phyloP scores from a whole-genome alignment of 202 grass and related monocot genomes.

The Dendrocalamus latiflorus region DNA sequence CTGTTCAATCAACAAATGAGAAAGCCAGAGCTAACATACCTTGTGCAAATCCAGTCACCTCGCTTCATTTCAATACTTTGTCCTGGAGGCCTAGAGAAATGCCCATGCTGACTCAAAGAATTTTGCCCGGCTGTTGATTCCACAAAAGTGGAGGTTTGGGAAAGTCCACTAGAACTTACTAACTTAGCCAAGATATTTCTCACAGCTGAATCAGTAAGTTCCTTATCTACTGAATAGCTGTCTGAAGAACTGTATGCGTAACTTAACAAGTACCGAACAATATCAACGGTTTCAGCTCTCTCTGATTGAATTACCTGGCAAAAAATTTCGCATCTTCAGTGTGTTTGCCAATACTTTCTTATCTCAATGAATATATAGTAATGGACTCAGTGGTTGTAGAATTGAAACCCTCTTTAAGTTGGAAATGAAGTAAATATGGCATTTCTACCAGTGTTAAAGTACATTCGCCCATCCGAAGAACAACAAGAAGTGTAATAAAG shows the following conservation, averaged over 20 bases:
- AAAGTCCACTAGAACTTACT: constrained; percentile 39
- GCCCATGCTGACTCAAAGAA: constrained; percentile 35
- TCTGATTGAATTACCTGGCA: constrained; percentile 47
- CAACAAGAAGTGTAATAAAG: background rate
- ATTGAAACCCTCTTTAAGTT: background rate
- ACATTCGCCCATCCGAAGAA: background rate
- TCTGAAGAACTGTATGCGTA: constrained; percentile 44
- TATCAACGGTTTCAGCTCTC: constrained; percentile 71
- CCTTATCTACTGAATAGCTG: constrained; percentile 37
- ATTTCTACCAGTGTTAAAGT: background rate
- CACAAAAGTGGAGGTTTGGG: constrained; percentile 13
- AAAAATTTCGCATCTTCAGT: constrained; percentile 10
- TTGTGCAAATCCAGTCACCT: constrained; percentile 91
- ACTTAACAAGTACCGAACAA: constrained; percentile 81
- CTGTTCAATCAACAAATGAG: constrained; percentile 2
- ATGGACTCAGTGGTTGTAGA: background rate
- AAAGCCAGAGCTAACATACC: constrained; percentile 40
- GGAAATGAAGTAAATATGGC: background rate
- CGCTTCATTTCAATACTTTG: constrained; percentile 82
- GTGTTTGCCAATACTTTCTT: background rate
- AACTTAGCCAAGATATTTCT: constrained; percentile 70
- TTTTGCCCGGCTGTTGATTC: constrained; percentile 28
- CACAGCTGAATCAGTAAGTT: constrained; percentile 56
- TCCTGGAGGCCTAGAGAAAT: constrained; percentile 35
- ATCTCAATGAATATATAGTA: constrained; percentile 9